Evolutionary conservation across 345 rosid genomes (phyloP), one percentile per base, ranked within the genome.

Genomic region (Camelina hispida): DNA sequence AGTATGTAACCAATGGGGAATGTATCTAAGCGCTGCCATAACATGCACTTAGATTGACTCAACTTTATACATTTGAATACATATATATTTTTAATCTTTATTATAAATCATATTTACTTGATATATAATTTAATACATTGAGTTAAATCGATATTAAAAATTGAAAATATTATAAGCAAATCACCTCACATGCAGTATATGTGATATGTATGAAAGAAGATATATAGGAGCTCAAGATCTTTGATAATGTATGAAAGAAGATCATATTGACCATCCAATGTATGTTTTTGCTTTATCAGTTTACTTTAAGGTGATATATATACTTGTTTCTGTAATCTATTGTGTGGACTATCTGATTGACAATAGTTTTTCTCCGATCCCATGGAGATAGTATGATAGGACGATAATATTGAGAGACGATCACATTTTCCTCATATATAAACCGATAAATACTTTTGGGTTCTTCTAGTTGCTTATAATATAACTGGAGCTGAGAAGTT

Each of bases 111-210:
- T 44, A 6, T 44, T 44, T 14, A n/a, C 9, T 46, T 46, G 51
- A n/a, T 0, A 46, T 46, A n/a, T 14, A 43, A 43, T 43, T 1
- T 3, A 10, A 11, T 10, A 40, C 3, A 14, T 40, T 11, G 43
- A 40, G 3, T 40, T 10, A 16, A 48, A 48, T 7, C 20, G 25
- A 58, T 46, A 47, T 10, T 20, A 70, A 20, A 20, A 47, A 22
- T 52, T 47, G 66, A 68, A 58, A 13, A 58, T 20, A 7, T 2
- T 35, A 35, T 47, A 59, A 47, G 51, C 60, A 60, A 71, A 71
- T 71, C 68, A 48, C 28, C 6, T 35, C 75, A 60, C 75, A 71
- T 71, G 60, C 30, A 23, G 18, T 35, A 60, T 44, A 57, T 57
- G 57, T 59, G 25, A 60, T 35, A 22, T 37, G 59, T 48, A 71